A percentile compares a stretch with the other conserved stretches of the same genome.
phyloP scores from a whole-genome alignment of 225 moss, liverwort and hornwort genomes.

The Takakia lepidozioides region DNA sequence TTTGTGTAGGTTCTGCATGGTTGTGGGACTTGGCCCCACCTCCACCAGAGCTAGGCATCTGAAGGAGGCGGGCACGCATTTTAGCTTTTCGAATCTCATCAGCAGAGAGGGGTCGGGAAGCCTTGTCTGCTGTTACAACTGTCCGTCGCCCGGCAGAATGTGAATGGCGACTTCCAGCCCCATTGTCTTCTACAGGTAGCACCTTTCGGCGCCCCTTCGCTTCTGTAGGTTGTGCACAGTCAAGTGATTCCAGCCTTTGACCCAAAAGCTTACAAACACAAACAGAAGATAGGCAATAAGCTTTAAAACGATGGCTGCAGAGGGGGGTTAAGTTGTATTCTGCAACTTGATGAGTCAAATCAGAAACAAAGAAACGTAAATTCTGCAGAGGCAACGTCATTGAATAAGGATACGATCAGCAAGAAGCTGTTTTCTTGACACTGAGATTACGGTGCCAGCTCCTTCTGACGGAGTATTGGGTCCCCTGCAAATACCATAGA shows the following conservation, averaged over 20 bases:
- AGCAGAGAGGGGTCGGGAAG: conserved; percentile 84
- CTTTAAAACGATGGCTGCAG: no score
- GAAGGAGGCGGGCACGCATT: conserved; percentile 80
- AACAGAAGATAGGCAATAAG: no score
- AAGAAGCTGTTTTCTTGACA: conserved; percentile 66
- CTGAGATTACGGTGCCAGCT: conserved; percentile 73
- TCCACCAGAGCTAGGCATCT: conserved; percentile 38
- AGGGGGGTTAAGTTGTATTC: conserved; percentile 7
- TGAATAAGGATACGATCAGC: conserved; percentile 76
- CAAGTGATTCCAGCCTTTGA: no score
- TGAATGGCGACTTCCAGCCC: conserved; percentile 43
- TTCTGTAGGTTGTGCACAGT: conserved; percentile 24
- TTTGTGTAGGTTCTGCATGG: conserved; percentile 23
- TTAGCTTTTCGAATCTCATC: conserved; percentile 97
- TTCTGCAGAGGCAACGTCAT: no score
- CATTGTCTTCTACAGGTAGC: conserved; percentile 61
- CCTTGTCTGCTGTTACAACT: conserved; percentile 51
- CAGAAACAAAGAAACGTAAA: conserved; percentile 1
- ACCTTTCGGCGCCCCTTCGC: conserved; percentile 66
- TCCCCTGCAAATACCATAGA: conserved; percentile 35
- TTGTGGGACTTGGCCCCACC: conserved; percentile 23
- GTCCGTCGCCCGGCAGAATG: conserved; percentile 33
- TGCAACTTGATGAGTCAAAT: no score
- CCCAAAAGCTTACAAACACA: no score
- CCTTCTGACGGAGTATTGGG: conserved; percentile 68